phyloP scores from a whole-genome alignment of 2,329 filamentous ascomycete species.

The Akanthomyces dipterigenus region DNA sequence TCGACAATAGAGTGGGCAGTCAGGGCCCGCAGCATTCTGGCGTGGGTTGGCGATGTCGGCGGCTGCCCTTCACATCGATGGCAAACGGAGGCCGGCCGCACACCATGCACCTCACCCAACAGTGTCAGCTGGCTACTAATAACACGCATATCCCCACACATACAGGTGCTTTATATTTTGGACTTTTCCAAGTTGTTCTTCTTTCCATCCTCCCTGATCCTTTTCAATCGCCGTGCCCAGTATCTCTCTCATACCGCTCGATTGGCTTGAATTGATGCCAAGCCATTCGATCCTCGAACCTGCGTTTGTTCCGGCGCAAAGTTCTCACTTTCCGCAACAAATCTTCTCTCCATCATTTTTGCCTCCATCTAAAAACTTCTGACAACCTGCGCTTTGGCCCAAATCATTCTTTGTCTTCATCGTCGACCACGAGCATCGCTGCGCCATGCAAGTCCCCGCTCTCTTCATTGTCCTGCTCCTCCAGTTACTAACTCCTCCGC shows the following conservation, averaged over 20 bases:
- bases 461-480: background rate
- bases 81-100: conserved; percentile 5
- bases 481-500: background rate
- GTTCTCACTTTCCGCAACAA: background rate
- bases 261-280: conserved; percentile 7
- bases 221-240: background rate
- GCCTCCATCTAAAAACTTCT: background rate
- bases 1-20: background rate
- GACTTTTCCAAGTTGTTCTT: background rate
- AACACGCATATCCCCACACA: background rate
- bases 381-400: background rate
- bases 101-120: background rate
- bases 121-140: background rate
- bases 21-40: background rate
- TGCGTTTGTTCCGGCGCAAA: background rate
- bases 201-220: too few species aligned
- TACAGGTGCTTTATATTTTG: too few species aligned
- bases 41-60: conserved; percentile 5
- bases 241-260: background rate
- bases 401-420: background rate
- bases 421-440: background rate
- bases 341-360: too few species aligned
- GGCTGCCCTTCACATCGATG: background rate
- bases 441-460: background rate
- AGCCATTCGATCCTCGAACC: background rate